Conservation (phyloP, 1,139 yeast genomes). For the Debaryomycetaceae sp. region DNA sequence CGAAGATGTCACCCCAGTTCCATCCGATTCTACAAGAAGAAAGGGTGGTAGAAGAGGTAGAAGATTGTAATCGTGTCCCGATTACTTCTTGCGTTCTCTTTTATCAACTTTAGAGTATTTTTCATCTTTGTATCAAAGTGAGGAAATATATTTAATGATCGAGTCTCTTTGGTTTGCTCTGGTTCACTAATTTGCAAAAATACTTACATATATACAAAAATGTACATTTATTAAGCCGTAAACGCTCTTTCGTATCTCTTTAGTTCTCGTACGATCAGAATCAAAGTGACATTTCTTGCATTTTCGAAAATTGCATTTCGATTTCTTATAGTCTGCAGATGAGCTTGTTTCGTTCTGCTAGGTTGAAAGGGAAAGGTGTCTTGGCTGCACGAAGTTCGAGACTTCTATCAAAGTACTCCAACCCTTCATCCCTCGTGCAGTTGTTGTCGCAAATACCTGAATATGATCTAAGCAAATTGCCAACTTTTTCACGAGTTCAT, state of each 20-base stretch:
- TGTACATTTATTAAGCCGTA: constrained; percentile 9
- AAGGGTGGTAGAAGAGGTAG: constrained; percentile 99
- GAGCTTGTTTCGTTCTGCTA: not conserved
- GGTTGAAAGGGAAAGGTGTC: not conserved
- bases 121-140: not conserved
- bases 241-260: too few relatives aligned
- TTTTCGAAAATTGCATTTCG: not conserved
- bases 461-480: too few relatives aligned
- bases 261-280: too few relatives aligned
- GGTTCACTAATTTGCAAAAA: constrained; percentile 6
- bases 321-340: not conserved
- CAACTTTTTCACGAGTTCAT: not conserved
- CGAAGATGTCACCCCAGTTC: constrained; percentile 99
- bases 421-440: not conserved
- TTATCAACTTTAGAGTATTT: constrained; percentile 3
- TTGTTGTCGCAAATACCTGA: not conserved
- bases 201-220: constrained; percentile 7
- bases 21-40: constrained; percentile 99
- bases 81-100: constrained; percentile 2
- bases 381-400: not conserved
- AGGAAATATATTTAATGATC: not conserved
- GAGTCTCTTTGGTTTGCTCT: constrained; percentile 2
- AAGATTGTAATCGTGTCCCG: constrained; percentile 69
- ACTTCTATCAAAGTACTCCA: not conserved
- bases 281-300: too few relatives aligned